A percentile compares a stretch with the other conserved stretches of the same genome.
phyloP scores from a whole-genome alignment of 1,284 basidiomycete species.

The Phylloboletellus chloephorus region DNA sequence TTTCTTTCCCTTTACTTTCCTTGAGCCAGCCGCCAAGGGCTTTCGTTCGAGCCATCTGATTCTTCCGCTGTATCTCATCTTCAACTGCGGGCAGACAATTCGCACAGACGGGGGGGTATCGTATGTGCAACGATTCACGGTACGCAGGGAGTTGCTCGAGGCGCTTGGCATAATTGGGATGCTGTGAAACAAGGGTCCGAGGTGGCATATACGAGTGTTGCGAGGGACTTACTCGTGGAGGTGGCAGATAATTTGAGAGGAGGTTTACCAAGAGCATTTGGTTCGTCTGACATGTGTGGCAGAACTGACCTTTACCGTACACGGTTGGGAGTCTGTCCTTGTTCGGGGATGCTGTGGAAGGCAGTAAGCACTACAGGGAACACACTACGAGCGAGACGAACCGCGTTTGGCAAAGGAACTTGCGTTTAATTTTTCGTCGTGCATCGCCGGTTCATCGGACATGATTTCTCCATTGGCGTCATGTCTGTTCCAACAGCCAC shows the following conservation, averaged over 20 bases:
- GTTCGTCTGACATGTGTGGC: constrained; percentile 84
- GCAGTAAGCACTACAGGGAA: constrained; percentile 1
- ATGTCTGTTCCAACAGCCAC: constrained; percentile 68
- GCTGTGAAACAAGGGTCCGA: constrained; percentile 37
- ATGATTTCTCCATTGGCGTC: constrained; percentile 66
- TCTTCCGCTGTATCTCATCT: constrained; percentile 68
- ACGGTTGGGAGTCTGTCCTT: constrained; percentile 60
- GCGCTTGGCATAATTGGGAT: constrained; percentile 62
- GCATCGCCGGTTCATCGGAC: constrained; percentile 85
- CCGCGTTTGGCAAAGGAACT: constrained; percentile 73
- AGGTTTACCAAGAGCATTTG: constrained; percentile 82
- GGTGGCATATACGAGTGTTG: not conserved
- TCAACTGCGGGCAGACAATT: constrained; percentile 74
- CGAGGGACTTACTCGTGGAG: constrained; percentile 46
- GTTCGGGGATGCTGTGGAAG: constrained; percentile 51
- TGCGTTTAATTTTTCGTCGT: constrained; percentile 66
- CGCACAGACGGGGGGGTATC: constrained; percentile 83
- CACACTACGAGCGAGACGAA: constrained; percentile 31
- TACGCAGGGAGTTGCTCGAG: constrained; percentile 65
- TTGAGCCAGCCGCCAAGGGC: constrained; percentile 69
- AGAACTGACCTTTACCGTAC: constrained; percentile 64
- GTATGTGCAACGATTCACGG: constrained; percentile 63
- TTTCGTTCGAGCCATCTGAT: constrained; percentile 75
- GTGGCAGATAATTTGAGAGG: constrained; percentile 81
- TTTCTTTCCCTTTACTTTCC: constrained; percentile 55